A percentile compares a stretch with the other conserved stretches of the same genome.
phyloP scores from a whole-genome alignment of 164 flowering plant genomes.

The Vitis cinerea region DNA sequence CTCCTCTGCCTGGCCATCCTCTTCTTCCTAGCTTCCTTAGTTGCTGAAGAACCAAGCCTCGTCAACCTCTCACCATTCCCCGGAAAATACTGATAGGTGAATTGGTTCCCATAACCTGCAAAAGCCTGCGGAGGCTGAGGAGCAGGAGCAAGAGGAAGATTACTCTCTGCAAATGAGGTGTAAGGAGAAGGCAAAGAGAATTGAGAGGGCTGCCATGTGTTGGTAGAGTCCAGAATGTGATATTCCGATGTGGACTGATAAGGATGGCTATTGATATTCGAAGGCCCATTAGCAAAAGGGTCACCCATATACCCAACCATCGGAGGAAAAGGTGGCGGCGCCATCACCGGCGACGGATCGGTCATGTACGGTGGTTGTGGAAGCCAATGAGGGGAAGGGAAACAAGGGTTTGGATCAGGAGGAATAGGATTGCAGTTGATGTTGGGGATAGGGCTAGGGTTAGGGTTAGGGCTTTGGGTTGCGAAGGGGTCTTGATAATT shows the following conservation, averaged over 20 bases:
- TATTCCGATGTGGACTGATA: slow-evolving; percentile 21
- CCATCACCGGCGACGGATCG: slow-evolving; percentile 4
- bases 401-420: slow-evolving; percentile 20
- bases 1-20: slow-evolving; percentile 88
- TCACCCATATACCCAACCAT: slow-evolving; percentile 39
- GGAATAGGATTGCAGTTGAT: slow-evolving; percentile 6
- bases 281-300: slow-evolving; percentile 12
- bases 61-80: slow-evolving; percentile 37
- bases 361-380: slow-evolving; percentile 14
- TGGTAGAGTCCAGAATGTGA: slow-evolving; percentile 38
- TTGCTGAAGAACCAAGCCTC: slow-evolving; percentile 70
- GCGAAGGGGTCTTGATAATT: too few relatives aligned
- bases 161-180: slow-evolving; percentile 22
- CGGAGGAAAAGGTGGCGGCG: slow-evolving; percentile 15
- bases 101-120: slow-evolving; percentile 29
- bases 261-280: slow-evolving; percentile 10
- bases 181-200: slow-evolving; percentile 20
- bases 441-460: slow-evolving; percentile 24
- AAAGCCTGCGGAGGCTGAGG: slow-evolving; percentile 12
- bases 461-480: slow-evolving; percentile 23
- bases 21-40: slow-evolving; percentile 93
- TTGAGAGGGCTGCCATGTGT: slow-evolving; percentile 34
- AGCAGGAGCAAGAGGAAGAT: slow-evolving; percentile 2
- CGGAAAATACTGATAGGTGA: slow-evolving; percentile 32
- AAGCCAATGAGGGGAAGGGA: slow-evolving; percentile 25